These are phyloP conservation scores for Medakamo hakoo DNA, from an alignment of 139 green algal genomes.

Conservation along the genomic window DNA sequence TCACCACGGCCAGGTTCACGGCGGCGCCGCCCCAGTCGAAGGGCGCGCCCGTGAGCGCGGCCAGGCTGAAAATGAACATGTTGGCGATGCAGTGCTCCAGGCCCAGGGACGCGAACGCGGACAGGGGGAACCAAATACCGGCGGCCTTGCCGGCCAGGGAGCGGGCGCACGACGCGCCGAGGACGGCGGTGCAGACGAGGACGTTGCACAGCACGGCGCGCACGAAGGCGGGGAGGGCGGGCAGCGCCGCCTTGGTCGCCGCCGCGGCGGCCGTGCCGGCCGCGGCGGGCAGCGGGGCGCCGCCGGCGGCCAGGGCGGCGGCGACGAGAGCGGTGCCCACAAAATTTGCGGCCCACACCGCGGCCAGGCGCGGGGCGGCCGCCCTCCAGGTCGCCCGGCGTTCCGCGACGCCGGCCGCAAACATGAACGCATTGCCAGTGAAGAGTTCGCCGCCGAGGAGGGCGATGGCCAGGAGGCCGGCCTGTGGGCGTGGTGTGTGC, in stretches of 20 bases:
- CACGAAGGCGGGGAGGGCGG: not conserved
- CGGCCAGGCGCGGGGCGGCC: too few species aligned
- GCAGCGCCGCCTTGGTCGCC: not conserved
- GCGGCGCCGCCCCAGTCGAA: too few species aligned
- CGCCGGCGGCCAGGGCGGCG: not conserved
- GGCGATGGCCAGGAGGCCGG: not conserved
- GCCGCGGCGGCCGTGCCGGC: too few species aligned
- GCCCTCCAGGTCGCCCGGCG: too few species aligned
- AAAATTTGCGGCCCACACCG: not conserved
- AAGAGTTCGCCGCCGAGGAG: not conserved
- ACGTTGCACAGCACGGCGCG: not conserved
- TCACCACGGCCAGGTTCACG: not conserved
- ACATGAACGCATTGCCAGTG: not conserved
- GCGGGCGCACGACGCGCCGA: not conserved
- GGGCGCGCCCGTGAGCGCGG: not conserved
- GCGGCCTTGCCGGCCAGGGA: not conserved
- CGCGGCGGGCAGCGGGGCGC: too few species aligned
- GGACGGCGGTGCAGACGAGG: not conserved
- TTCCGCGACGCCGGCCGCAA: not conserved
- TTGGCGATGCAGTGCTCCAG: not conserved
- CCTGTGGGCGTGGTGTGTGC: too few species aligned
- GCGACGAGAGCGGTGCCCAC: not conserved
- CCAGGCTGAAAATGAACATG: not conserved
- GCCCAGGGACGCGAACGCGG: not conserved
- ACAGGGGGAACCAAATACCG: not conserved